A percentile compares a stretch with the other conserved stretches of the same genome.
Conservation (phyloP, 805 yeast genomes). For the Kazachstania kunashirensis region DNA sequence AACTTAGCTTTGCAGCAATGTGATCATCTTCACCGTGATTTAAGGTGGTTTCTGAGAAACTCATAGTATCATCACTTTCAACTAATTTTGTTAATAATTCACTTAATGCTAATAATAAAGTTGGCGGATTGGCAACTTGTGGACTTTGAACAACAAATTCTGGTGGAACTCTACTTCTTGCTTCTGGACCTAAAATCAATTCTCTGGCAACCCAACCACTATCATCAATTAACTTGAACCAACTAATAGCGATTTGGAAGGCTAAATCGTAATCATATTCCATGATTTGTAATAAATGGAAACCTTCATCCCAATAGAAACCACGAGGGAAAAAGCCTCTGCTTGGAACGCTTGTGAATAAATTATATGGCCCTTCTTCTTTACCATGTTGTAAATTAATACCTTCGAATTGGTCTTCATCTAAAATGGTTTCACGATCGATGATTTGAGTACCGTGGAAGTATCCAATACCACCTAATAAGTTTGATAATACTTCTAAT, state of each 20-base stretch:
- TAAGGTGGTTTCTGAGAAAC: conserved; percentile 3
- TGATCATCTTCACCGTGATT: conserved; percentile 17
- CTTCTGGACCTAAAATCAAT: conserved; percentile 85
- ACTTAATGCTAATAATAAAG: conserved; percentile 65
- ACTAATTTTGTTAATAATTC: conserved; percentile 43
- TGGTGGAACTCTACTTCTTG: conserved; percentile 75
- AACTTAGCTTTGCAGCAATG: conserved; percentile 34
- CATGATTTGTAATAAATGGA: conserved; percentile 73
- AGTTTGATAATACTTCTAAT: conserved; percentile 67
- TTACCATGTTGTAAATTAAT: conserved; percentile 39
- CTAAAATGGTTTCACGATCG: conserved; percentile 58
- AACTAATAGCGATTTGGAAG: conserved; percentile 69
- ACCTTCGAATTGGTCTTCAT: conserved; percentile 59
- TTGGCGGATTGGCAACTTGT: conserved; percentile 90
- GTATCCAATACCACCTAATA: conserved; percentile 85
- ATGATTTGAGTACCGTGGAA: conserved; percentile 77
- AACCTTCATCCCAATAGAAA: conserved; percentile 98
- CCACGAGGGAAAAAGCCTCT: conserved; percentile 94
- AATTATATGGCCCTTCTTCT: conserved; percentile 67
- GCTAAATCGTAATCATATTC: conserved; percentile 78
- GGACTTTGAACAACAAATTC: conserved; percentile 83
- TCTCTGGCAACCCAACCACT: conserved; percentile 97
- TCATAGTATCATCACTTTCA: conserved; percentile 9
- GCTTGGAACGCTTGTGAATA: conserved; percentile 82
- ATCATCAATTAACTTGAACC: conserved; percentile 68